These are phyloP conservation scores for Cenchrus americanus DNA, from an alignment of 176 grass and related monocot genomes.

Conservation along the genomic window DNA sequence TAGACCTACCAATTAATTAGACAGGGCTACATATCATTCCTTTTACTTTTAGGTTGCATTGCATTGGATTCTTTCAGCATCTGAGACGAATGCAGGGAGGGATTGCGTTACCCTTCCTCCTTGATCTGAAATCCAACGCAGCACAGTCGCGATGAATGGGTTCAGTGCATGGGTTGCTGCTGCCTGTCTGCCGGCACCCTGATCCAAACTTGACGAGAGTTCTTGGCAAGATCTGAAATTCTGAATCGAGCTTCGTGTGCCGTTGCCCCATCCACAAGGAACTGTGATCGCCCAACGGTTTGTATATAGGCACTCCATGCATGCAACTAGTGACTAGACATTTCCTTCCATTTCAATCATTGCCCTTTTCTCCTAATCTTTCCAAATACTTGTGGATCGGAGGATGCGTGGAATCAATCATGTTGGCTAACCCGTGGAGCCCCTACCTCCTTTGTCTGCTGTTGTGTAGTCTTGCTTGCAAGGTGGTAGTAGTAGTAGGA, in stretches of 20 bases:
- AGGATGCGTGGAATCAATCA: not conserved
- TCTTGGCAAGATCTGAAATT: constrained; percentile 32
- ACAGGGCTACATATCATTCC: not conserved
- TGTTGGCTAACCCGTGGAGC: constrained; percentile 5
- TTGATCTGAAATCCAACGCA: constrained; percentile 6
- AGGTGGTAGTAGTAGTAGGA: no score
- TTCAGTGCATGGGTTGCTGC: not conserved
- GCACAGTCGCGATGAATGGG: not conserved
- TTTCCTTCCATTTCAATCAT: constrained; percentile 24
- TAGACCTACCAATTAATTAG: not conserved
- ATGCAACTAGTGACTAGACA: not conserved
- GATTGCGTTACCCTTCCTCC: not conserved
- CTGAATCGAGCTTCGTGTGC: constrained; percentile 22
- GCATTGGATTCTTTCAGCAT: constrained; percentile 38
- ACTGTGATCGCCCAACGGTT: not conserved
- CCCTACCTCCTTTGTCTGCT: constrained; percentile 33
- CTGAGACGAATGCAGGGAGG: not conserved
- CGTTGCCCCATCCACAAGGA: not conserved
- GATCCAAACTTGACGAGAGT: not conserved
- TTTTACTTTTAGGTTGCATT: constrained; percentile 9
- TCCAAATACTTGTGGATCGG: constrained; percentile 10
- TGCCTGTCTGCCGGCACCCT: not conserved
- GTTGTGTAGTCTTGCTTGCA: constrained; percentile 33
- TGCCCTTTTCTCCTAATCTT: constrained; percentile 12
- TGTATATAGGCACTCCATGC: not conserved